These are phyloP conservation scores for Candida gorgasii DNA, from an alignment of 805 yeast species.

Conservation along the genomic window DNA sequence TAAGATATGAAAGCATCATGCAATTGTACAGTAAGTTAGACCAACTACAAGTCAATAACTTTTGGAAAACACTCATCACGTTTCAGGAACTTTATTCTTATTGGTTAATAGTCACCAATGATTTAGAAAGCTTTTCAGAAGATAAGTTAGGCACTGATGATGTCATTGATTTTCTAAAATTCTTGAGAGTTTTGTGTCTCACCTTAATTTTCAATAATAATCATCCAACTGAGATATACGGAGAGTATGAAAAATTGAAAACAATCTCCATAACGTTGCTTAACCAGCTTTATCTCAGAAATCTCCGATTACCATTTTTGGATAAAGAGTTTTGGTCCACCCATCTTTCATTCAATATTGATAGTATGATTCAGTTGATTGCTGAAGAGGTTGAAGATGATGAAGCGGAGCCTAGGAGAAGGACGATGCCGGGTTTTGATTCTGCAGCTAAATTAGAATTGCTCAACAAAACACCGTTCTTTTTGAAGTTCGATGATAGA, in stretches of 20 bases:
- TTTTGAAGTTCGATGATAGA: conserved; percentile 72
- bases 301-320: conserved; percentile 59
- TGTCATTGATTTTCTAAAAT: conserved; percentile 42
- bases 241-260: conserved; percentile 20
- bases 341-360: conserved; percentile 30
- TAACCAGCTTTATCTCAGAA: conserved; percentile 65
- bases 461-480: conserved; percentile 69
- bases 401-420: no score
- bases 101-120: conserved; percentile 67
- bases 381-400: conserved; percentile 40
- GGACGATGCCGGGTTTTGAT: no score
- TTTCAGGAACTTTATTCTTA: conserved; percentile 66
- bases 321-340: conserved; percentile 55
- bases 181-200: conserved; percentile 53
- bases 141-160: conserved; percentile 42
- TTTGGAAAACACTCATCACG: conserved; percentile 44
- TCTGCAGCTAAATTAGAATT: conserved; percentile 45
- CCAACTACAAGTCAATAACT: conserved; percentile 12
- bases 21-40: conserved; percentile 10
- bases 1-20: conserved; percentile 12
- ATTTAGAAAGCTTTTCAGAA: conserved; percentile 52
- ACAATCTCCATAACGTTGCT: conserved; percentile 51
- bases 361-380: conserved; percentile 36
- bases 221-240: conserved; percentile 9
- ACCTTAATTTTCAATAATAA: conserved; percentile 44